phyloP scores from a whole-genome alignment of 768 basidiomycete species.

The Kondoa malvinella region DNA sequence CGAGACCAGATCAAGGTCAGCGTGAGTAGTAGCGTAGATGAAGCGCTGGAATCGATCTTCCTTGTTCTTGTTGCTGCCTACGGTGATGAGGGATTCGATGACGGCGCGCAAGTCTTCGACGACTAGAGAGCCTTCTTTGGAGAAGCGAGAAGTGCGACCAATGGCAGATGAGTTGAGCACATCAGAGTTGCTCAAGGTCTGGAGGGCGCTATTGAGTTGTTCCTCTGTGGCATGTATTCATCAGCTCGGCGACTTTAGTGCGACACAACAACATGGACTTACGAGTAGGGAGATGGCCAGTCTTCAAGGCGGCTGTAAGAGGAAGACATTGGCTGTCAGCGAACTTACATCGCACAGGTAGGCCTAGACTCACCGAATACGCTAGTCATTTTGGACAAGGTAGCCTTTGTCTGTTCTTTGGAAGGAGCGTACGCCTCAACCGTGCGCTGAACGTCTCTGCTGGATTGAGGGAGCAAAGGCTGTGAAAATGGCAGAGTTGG shows the following conservation, averaged over 20 bases:
- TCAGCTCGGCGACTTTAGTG: constrained; percentile 15
- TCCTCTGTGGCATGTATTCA: neutral
- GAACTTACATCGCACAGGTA: too few species aligned
- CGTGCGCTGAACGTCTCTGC: neutral
- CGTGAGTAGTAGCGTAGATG: constrained; percentile 24
- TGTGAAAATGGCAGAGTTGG: too few species aligned
- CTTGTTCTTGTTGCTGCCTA: constrained; percentile 33
- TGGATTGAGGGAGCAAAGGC: neutral
- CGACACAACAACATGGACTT: constrained; percentile 19
- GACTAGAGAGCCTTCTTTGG: constrained; percentile 30
- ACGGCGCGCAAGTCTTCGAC: constrained; percentile 29
- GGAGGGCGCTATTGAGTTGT: constrained; percentile 14
- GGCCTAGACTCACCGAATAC: too few species aligned
- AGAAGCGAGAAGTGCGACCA: constrained; percentile 30
- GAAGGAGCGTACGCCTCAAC: neutral
- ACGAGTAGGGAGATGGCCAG: neutral
- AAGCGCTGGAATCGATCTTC: constrained; percentile 29
- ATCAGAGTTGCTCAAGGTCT: constrained; percentile 26
- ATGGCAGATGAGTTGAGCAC: constrained; percentile 26
- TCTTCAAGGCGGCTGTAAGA: neutral
- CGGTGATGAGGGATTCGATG: constrained; percentile 26
- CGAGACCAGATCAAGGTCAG: neutral
- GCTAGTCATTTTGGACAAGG: neutral
- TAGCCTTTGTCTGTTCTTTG: too few species aligned
- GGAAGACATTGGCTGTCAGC: too few species aligned